phyloP scores from a whole-genome alignment of 306 rosid genomes.

The Argentina anserina region DNA sequence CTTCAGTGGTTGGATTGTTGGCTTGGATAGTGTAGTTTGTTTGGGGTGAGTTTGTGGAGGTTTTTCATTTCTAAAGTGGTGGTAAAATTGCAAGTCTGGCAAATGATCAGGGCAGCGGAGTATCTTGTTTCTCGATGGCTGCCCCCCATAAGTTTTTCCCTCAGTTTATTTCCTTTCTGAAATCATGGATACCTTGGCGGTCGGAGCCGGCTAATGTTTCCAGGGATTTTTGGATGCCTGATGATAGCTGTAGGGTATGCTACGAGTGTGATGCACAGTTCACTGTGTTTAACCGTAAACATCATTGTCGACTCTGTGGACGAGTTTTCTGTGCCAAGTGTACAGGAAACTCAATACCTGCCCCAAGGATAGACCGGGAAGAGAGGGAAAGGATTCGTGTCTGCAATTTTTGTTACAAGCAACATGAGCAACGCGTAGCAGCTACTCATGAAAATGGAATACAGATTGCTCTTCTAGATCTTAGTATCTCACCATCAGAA shows the following conservation, averaged over 20 bases:
- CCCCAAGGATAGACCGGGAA: constrained; percentile 42
- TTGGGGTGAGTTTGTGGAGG: constrained; percentile 27
- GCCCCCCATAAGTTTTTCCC: constrained; percentile 46
- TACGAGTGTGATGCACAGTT: constrained; percentile 91
- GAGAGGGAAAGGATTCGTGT: constrained; percentile 79
- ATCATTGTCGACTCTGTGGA: constrained; percentile 94
- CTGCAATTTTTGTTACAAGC: constrained; percentile 86
- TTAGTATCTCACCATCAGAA: constrained; percentile 50
- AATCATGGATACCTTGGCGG: constrained; percentile 76
- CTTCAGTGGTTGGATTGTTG: constrained; percentile 11
- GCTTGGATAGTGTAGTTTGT: constrained; percentile 2
- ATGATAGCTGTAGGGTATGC: constrained; percentile 80
- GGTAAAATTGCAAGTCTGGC: constrained; percentile 31
- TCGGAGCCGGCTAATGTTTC: constrained; percentile 69
- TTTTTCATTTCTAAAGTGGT: constrained; percentile 15
- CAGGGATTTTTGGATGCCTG: constrained; percentile 96
- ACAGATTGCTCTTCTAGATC: constrained; percentile 45
- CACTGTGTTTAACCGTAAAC: constrained; percentile 74
- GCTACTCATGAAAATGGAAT: constrained; percentile 37
- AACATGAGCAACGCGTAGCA: constrained; percentile 57
- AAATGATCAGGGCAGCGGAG: constrained; percentile 41
- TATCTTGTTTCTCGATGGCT: constrained; percentile 56
- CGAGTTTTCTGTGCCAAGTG: constrained; percentile 85
- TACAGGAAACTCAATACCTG: constrained; percentile 70
- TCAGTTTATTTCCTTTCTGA: constrained; percentile 50